Conservation (phyloP, 768 basidiomycete genomes). For the Calocera cornea region DNA sequence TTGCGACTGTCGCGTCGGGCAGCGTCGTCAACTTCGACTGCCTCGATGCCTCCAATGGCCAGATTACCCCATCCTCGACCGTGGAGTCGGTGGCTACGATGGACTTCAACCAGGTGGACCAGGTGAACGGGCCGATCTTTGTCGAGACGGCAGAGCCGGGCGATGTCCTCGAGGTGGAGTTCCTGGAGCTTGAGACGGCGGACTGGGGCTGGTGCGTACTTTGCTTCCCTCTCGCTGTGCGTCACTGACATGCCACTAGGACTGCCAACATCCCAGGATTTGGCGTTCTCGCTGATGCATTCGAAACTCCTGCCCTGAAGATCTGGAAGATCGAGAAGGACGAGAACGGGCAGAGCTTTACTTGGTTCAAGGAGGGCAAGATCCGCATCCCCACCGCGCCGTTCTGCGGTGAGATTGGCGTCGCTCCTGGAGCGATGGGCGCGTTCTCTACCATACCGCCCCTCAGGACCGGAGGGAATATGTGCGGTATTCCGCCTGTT, state of each 20-base stretch:
- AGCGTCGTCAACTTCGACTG: constrained; percentile 45
- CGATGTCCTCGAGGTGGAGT: constrained; percentile 47
- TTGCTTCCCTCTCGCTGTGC: not conserved
- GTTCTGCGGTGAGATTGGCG: constrained; percentile 54
- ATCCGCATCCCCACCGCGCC: constrained; percentile 41
- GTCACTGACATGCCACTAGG: not conserved
- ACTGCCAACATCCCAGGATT: constrained; percentile 47
- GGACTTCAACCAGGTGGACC: constrained; percentile 37
- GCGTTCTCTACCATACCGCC: constrained; percentile 51
- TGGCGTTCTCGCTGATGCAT: constrained; percentile 45
- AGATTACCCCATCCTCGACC: constrained; percentile 36
- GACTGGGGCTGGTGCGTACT: constrained; percentile 41
- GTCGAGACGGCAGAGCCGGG: constrained; percentile 40
- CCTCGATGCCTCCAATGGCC: constrained; percentile 50
- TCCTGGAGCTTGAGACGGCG: constrained; percentile 39
- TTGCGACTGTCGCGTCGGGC: constrained; percentile 38
- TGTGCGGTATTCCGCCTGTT: not conserved
- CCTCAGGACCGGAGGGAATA: constrained; percentile 35
- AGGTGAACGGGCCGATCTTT: constrained; percentile 48
- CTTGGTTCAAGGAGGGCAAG: constrained; percentile 37
- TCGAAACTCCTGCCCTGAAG: constrained; percentile 37
- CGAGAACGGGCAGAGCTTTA: constrained; percentile 22
- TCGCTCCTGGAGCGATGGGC: constrained; percentile 38
- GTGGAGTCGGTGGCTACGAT: constrained; percentile 27
- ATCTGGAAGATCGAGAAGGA: constrained; percentile 38